Evolutionary conservation across 1,284 basidiomycete species (phyloP), one percentile per base, ranked within the genome.

Genomic region (Austroboletus rostrupii): DNA sequence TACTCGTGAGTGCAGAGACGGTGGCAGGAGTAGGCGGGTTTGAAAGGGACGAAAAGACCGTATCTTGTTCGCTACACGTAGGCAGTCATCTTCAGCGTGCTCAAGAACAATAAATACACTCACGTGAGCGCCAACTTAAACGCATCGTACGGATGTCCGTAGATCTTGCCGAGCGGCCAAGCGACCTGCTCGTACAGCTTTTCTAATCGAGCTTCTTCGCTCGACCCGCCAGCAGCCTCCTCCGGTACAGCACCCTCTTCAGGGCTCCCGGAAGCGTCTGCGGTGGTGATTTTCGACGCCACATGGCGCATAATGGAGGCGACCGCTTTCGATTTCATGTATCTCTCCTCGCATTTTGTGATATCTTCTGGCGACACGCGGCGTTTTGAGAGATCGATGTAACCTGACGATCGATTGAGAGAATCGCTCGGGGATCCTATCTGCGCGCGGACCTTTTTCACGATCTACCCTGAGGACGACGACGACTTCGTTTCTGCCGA

Each of bases 351-450:
- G 73, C 97, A 99, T 76, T 97, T 97, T 45, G 89, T 85, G 61
- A 99, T 96, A 70, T 99, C 96, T 70, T 99, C 97, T 11, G 96
- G 90, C 11, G 95, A 97, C n/a, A 99, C 96, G 64, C 97, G 89
- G 61, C 97, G 88, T 78, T 99, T 99, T 47, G 95, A 98, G 36
- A 99, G 78, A 80, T 99, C 96, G 65, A 99, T 99, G 74, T 99
- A 99, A 17, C 95, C 93, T 96, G 58, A n/a, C 10, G 10, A 3
- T 19, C 11, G 3, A 23, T 42, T 23, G 23, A 7, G 19, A 17
- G 23, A 20, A 11, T 33, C 32, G 16, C 9, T 13, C n/a, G 21
- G 17, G 2, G 1, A 17, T 19, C 37, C 10, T 6, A 47, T 29
- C 35, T 23, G 40, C 19, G 16, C 17, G 29, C 49, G 3, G 14